Base-by-base conservation (phyloP, 2,329 filamentous ascomycete species). In the Alternaria longipes region DNA sequence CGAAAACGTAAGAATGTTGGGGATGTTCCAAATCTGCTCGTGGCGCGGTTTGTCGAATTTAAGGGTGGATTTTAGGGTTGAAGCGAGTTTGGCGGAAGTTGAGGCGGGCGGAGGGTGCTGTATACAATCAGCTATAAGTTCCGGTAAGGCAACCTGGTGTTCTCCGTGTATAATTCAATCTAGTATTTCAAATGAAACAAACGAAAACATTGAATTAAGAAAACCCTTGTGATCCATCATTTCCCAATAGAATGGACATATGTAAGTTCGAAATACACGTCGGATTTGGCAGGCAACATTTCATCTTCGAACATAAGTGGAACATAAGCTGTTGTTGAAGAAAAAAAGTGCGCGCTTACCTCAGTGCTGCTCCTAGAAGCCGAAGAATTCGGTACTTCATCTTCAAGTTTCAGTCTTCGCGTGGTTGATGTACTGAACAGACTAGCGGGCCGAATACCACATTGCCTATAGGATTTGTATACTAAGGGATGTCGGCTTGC, bases 11-110 rank as follows among this genome's bases (percentile, higher is more conserved):
- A 99, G 86, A 63, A 97, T 84, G 77, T 99, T 99, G 41, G 95
- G 95, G n/a, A 99, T 76, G 36, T 93, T 99, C 82, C 97, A 97
- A 74, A 99, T 97, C 75, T 99, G 93, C 81, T 99, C 95, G 12
- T 84, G 78, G 8, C 83, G 76, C 42, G 68, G 65, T 18, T 65
- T 69, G 61, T 72, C 66, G 50, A 77, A 63, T 51, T 72, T 74
- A 51, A 77, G 64, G 18, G 68, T 74, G 8, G 73, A 67, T 40
- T 74, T 75, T 8, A 78, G 60, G 24, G 73, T 74, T 61, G 67
- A 57, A 18, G 72, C 64, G 14, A 75, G 65, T 45, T 65, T 71
- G 34, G 70, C 54, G 20, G 70, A 66, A 7, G 69, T 46, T 28
- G 67, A 62, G 7, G 62, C 46, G 12, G 40, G 30, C 40, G 28